phyloP scores from a whole-genome alignment of 2,329 filamentous ascomycete species.

The Venturia pyrina region DNA sequence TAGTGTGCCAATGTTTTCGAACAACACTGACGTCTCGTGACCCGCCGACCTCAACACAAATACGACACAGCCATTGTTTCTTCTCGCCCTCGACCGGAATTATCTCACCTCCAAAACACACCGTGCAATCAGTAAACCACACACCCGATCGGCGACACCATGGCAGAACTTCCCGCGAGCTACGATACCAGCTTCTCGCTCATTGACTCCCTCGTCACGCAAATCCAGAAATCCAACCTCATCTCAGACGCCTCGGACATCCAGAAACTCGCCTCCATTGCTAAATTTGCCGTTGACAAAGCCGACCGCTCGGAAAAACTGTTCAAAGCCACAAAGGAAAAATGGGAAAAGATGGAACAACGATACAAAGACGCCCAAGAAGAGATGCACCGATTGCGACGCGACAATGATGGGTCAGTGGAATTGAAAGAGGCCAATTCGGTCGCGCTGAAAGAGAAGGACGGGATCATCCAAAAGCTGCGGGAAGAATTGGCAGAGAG shows the following conservation, averaged over 20 bases:
- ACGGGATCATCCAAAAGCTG: background rate
- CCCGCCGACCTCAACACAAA: too few species aligned
- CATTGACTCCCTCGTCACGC: background rate
- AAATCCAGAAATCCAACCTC: background rate
- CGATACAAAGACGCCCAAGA: too few species aligned
- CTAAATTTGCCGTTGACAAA: background rate
- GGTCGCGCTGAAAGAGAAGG: too few species aligned
- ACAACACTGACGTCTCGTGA: too few species aligned
- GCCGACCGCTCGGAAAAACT: background rate
- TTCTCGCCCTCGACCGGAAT: too few species aligned
- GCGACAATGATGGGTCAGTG: too few species aligned
- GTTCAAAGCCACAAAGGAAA: background rate
- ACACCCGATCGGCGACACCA: background rate
- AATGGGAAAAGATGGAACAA: background rate
- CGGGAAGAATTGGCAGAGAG: background rate
- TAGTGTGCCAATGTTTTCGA: too few species aligned
- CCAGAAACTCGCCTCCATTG: background rate
- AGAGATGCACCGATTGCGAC: too few species aligned
- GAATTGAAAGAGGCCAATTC: too few species aligned
- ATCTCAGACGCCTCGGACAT: background rate
- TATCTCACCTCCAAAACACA: too few species aligned
- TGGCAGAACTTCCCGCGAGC: background rate
- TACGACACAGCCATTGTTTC: too few species aligned
- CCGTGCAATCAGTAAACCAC: background rate
- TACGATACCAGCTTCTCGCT: background rate